Evolutionary conservation across 306 rosid species (phyloP).

Genomic region (Cucumis hystrix): DNA sequence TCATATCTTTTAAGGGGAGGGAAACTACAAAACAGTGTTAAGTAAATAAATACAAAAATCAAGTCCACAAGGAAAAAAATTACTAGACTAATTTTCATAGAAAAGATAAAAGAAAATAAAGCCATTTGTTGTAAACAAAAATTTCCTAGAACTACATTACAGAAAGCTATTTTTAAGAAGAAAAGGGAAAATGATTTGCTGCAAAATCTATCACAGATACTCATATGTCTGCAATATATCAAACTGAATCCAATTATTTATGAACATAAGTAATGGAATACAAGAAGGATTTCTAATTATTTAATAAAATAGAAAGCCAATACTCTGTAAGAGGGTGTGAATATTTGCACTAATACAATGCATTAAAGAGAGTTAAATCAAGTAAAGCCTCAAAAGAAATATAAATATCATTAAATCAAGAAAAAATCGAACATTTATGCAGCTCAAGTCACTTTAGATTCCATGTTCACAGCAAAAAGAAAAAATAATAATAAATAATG

Average conservation of each 20-base stretch:
- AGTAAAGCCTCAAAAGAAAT: no score
- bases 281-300: no score
- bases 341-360: no score
- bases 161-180: neutral
- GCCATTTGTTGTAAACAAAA: neutral
- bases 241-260: neutral
- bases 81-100: neutral
- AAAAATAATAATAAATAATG: neutral
- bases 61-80: neutral
- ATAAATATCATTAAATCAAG: neutral
- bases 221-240: neutral
- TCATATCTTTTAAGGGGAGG: neutral
- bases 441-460: neutral
- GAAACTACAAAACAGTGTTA: neutral
- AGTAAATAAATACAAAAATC: neutral
- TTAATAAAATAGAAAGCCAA: no score
- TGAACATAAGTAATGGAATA: neutral
- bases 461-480: neutral
- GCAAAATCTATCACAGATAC: neutral
- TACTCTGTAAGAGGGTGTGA: no score
- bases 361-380: no score
- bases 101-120: neutral
- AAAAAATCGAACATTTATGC: neutral
- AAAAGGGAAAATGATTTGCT: neutral
- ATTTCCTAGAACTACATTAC: neutral